Evolutionary conservation across 176 grass and related monocot species (phyloP).

Genomic region (Cenchrus purpureus): DNA sequence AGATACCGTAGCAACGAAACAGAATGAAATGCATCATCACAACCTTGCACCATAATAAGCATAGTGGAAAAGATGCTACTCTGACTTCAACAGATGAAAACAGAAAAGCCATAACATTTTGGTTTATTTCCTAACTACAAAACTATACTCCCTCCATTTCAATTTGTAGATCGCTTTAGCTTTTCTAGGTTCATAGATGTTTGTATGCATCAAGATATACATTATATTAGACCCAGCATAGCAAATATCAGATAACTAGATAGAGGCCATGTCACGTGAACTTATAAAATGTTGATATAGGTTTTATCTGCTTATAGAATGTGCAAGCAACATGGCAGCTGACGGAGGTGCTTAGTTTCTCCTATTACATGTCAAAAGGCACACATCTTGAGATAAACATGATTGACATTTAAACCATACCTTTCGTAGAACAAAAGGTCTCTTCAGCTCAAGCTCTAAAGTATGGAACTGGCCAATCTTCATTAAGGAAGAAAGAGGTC

Average conservation of each 20-base stretch:
- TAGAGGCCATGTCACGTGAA: background rate
- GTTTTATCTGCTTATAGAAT: constrained; percentile 1
- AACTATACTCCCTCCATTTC: background rate
- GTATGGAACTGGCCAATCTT: constrained; percentile 97
- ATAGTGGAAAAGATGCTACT: background rate
- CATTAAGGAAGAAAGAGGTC: constrained; percentile 23
- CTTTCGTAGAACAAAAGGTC: constrained; percentile 82
- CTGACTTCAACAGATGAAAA: background rate
- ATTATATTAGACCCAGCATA: background rate
- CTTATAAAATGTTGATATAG: constrained; percentile 1
- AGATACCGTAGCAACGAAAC: background rate
- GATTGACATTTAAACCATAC: constrained; percentile 40
- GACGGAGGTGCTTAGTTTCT: constrained; percentile 1
- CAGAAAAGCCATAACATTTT: background rate
- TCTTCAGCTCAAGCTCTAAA: constrained; percentile 83
- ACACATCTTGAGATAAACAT: constrained; percentile 13
- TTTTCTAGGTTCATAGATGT: too few species aligned
- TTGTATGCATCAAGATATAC: too few species aligned
- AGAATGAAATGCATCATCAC: constrained; percentile 2
- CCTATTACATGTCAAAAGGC: background rate
- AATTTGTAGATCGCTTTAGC: too few species aligned
- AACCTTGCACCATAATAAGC: background rate
- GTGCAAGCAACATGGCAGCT: background rate
- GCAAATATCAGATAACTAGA: constrained; percentile 13
- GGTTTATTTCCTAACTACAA: constrained; percentile 4